Base-by-base conservation (phyloP, 495 filamentous ascomycete genomes). In the Xylaria grammica region DNA sequence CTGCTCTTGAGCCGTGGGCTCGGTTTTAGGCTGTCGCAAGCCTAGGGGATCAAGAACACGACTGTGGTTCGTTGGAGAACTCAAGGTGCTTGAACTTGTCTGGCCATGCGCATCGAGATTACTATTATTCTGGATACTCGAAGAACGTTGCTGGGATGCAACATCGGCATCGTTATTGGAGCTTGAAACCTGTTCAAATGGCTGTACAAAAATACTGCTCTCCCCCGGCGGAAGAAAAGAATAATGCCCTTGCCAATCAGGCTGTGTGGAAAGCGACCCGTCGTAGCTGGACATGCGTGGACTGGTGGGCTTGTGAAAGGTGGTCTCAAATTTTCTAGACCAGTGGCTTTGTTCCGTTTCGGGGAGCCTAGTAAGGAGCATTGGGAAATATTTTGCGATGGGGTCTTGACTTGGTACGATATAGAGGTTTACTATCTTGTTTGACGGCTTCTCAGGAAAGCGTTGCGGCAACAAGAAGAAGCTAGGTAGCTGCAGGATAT, bases 211-310 rank as follows among this genome's bases (percentile, higher is more conserved):
- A 58, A 85, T 72, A 62, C 66, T 78, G 70, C 73, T 80, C 65
- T 84, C 82, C 62, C 78, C 80, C 48, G 82, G 75, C 53, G 82
- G 81, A 48, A 83, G 78, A 70, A 82, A 86, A 42, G 83, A 81
- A 73, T 85, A 85, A 70, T 82, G 81, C 69, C 82, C 79, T 70
- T 80, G 82, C 84, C 84, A 86, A 79, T 86, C 82, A 70, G 84
- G 79, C 81, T 85, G 83, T 75, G 84, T 81, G 69, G 81, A 71
- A 59, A 80, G 69, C 60, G 77, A 79, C 60, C 78, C 62, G 75
- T 82, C 80, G 73, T 82, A 78, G 80, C 81, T 84, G 81, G 84
- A 85, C 84, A 86, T 86, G 78, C 84, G 84, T 82, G 80, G 75
- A 75, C 75, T 77, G 64, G 80, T 74, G 53, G 81, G 66, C 69